These are phyloP conservation scores for Xylaria sp. DNA, from an alignment of 2,329 filamentous ascomycete species.

Conservation along the genomic window DNA sequence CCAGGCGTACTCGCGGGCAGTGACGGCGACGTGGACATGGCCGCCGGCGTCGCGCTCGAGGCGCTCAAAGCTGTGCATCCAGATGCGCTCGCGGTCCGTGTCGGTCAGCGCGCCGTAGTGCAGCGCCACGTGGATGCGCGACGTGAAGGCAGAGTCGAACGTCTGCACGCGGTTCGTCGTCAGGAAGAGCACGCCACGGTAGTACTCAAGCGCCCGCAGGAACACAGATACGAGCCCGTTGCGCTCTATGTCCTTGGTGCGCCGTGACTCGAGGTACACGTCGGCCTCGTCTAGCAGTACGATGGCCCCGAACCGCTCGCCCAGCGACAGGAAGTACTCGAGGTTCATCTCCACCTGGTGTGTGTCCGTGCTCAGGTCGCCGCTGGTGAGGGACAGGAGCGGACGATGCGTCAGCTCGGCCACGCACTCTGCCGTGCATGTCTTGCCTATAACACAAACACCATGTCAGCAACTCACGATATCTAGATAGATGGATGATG, in stretches of 20 bases:
- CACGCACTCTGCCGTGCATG: conserved; percentile 65
- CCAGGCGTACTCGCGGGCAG: conserved; percentile 55
- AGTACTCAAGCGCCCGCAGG: conserved; percentile 63
- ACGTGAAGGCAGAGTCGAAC: conserved; percentile 61
- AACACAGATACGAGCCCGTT: conserved; percentile 62
- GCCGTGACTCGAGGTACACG: conserved; percentile 66
- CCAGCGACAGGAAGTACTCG: conserved; percentile 60
- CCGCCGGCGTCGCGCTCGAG: conserved; percentile 54
- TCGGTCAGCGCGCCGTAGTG: conserved; percentile 57
- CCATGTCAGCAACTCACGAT: conserved; percentile 6
- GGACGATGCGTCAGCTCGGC: conserved; percentile 62
- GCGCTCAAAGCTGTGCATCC: conserved; percentile 58
- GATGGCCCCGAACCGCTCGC: conserved; percentile 61
- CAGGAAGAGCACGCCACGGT: conserved; percentile 61
- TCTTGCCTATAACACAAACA: conserved; percentile 54
- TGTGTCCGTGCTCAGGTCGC: conserved; percentile 57
- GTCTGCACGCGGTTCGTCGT: conserved; percentile 61
- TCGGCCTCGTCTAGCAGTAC: conserved; percentile 69
- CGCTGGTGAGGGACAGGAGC: conserved; percentile 61
- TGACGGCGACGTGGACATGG: conserved; percentile 51
- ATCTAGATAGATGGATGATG: not conserved
- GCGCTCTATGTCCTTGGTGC: conserved; percentile 55
- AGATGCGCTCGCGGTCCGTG: conserved; percentile 57
- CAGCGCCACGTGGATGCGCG: conserved; percentile 61
- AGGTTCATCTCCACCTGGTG: conserved; percentile 56